Evolutionary conservation across 2,329 filamentous ascomycete species (phyloP), one percentile per base, ranked within the genome.

Genomic region (Monilinia polystroma): DNA sequence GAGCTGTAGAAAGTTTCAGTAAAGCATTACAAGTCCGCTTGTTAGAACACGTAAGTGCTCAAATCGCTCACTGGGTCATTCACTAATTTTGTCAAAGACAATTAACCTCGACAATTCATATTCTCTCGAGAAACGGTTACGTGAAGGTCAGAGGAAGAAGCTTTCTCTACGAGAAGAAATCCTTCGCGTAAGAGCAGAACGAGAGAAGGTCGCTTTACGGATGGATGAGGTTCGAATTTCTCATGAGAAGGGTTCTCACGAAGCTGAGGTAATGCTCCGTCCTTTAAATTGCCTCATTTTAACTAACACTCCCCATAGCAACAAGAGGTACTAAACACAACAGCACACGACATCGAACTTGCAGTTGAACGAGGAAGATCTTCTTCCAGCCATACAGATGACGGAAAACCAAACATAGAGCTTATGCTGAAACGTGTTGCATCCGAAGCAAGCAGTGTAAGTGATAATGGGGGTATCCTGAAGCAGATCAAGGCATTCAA

Each of bases 151-250:
- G 66, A 84, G 81, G 68, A 83, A 86, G 72, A 88, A 79, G 73
- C 75, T 87, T 4, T 74, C 78, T 0, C 76, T 89, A 23, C 82
- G 87, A 55, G 82, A 86, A 16, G 84, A 87, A 43, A 85, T 90
- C n/a, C 73, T 88, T 38, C 80, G 81, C 1, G 80, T 89, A 66
- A 82, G 84, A 56, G 79, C 80, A 29, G 86, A 89, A 76, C 80
- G 85, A 63, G 85, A 89, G 71, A 82, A 88, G 70, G 83, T 89
- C 10, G 85, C 83, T 6, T 76, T 89, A 23, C 83, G 82, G 53
- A 88, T 87, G 81, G 87, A 90, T 69, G 84, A 85, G 10, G 79
- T 88, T n/a, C 80, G 87, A 55, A 81, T 82, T 47, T 83, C 81
- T 71, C 86, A 89, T 66, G 85, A 88, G 68, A 80, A 78, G 3